These are phyloP conservation scores for Aspergillus transmontanensis DNA, from an alignment of 2,329 filamentous ascomycete species.

Conservation along the genomic window DNA sequence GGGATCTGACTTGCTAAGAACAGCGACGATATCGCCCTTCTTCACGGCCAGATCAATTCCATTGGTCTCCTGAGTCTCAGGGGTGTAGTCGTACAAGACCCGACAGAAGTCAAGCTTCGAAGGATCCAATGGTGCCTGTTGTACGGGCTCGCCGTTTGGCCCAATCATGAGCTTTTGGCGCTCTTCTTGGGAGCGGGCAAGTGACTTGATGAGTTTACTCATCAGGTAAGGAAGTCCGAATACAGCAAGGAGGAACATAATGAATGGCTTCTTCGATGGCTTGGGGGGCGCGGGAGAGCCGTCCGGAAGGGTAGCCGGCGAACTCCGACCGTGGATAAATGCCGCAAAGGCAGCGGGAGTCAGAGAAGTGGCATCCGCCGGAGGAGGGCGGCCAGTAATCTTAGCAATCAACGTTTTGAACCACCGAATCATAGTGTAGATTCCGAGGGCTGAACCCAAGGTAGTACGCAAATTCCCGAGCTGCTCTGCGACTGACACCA, in stretches of 20 bases:
- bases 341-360: constrained; percentile 89
- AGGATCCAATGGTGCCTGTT: constrained; percentile 68
- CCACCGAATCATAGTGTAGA: constrained; percentile 96
- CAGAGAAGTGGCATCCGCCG: constrained; percentile 81
- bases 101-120: constrained; percentile 95
- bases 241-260: constrained; percentile 92
- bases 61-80: constrained; percentile 64
- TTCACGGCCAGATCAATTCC: constrained; percentile 88
- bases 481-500: constrained; percentile 97
- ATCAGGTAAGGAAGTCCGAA: constrained; percentile 96
- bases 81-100: constrained; percentile 89
- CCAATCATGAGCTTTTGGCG: constrained; percentile 55
- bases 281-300: constrained; percentile 68
- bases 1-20: constrained; percentile 89
- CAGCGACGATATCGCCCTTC: constrained; percentile 93
- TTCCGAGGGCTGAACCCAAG: constrained; percentile 87
- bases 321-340: constrained; percentile 71
- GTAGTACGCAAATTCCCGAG: constrained; percentile 92
- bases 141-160: constrained; percentile 48
- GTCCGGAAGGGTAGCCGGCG: constrained; percentile 58
- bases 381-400: constrained; percentile 85
- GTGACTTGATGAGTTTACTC: constrained; percentile 87
- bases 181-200: constrained; percentile 83
- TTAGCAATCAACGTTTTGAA: constrained; percentile 88
- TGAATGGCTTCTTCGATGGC: constrained; percentile 90